phyloP scores from a whole-genome alignment of 257 asterid species.

The Solanum piurae region DNA sequence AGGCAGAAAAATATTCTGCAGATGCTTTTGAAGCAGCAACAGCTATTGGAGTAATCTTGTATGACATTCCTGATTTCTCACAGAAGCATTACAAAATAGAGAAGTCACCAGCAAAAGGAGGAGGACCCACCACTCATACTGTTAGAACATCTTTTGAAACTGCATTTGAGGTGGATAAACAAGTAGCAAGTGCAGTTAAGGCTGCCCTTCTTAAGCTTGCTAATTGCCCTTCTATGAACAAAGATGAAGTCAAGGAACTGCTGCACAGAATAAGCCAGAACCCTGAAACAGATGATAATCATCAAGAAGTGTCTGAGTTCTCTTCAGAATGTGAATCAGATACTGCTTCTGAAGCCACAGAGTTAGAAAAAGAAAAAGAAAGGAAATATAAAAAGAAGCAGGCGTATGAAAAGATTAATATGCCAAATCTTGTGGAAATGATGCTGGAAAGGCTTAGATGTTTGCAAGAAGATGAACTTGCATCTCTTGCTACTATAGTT shows the following conservation, averaged over 20 bases:
- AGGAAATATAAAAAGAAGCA: constrained; percentile 19
- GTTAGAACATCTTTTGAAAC: constrained; percentile 76
- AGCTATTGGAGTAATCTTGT: constrained; percentile 68
- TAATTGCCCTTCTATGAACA: constrained; percentile 48
- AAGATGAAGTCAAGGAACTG: constrained; percentile 69
- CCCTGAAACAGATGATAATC: constrained; percentile 51
- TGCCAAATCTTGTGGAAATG: constrained; percentile 41
- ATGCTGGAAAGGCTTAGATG: constrained; percentile 73
- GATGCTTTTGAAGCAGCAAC: constrained; percentile 82
- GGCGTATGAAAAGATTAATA: constrained; percentile 27
- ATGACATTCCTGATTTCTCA: constrained; percentile 39
- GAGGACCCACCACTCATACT: constrained; percentile 40
- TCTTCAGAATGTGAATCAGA: constrained; percentile 51
- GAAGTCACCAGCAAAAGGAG: constrained; percentile 32
- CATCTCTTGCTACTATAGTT: constrained; percentile 92
- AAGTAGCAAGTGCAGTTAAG: constrained; percentile 84
- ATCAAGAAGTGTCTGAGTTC: constrained; percentile 16
- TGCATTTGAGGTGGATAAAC: constrained; percentile 88
- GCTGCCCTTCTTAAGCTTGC: constrained; percentile 75
- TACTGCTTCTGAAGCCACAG: constrained; percentile 24
- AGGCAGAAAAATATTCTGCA: constrained; percentile 52
- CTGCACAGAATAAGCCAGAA: constrained; percentile 68
- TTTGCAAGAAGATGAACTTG: constrained; percentile 78
- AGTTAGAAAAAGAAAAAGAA: constrained; percentile 1
- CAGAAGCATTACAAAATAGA: constrained; percentile 48